A percentile compares a stretch with the other conserved stretches of the same genome.
phyloP scores from a whole-genome alignment of 352 stramenopile genomes.

The Phytophthora nicotianae region DNA sequence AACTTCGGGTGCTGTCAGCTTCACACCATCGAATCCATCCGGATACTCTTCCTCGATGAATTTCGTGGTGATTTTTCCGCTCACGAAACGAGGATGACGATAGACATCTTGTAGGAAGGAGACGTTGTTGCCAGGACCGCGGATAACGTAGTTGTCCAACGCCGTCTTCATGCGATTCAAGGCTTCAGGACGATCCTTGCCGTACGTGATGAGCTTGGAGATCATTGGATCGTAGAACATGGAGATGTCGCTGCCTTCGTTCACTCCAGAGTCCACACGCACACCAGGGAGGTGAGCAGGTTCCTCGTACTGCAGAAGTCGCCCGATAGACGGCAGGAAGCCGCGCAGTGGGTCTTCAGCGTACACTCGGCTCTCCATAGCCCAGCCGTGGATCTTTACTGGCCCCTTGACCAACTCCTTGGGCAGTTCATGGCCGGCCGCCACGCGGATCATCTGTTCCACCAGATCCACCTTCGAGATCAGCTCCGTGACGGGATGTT shows the following conservation, averaged over 20 bases:
- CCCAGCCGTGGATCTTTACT: slow-evolving; percentile 69
- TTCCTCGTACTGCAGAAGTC: slow-evolving; percentile 94
- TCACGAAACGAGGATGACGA: slow-evolving; percentile 89
- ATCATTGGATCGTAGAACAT: slow-evolving; percentile 98
- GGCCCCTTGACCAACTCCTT: slow-evolving; percentile 71
- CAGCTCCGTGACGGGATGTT: slow-evolving; percentile 97
- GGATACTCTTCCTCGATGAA: slow-evolving; percentile 97
- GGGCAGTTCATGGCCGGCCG: slow-evolving; percentile 90
- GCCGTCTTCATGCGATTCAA: slow-evolving; percentile 88
- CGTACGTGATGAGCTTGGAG: slow-evolving; percentile 94
- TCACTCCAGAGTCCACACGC: slow-evolving; percentile 93
- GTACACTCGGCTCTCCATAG: slow-evolving; percentile 96
- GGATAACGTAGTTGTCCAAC: slow-evolving; percentile 95
- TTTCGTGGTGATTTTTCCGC: slow-evolving; percentile 95
- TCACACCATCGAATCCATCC: slow-evolving; percentile 91
- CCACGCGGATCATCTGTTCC: slow-evolving; percentile 96
- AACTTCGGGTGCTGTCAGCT: slow-evolving; percentile 62
- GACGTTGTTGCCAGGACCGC: slow-evolving; percentile 94
- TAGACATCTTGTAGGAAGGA: slow-evolving; percentile 94
- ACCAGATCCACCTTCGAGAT: slow-evolving; percentile 95
- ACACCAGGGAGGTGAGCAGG: slow-evolving; percentile 75
- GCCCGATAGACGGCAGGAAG: slow-evolving; percentile 95
- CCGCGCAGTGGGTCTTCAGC: slow-evolving; percentile 95
- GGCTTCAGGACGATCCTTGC: slow-evolving; percentile 76
- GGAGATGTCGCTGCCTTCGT: slow-evolving; percentile 91